Evolutionary conservation across 1,284 basidiomycete genomes (phyloP).

Genomic region (Pseudozyma sp.): DNA sequence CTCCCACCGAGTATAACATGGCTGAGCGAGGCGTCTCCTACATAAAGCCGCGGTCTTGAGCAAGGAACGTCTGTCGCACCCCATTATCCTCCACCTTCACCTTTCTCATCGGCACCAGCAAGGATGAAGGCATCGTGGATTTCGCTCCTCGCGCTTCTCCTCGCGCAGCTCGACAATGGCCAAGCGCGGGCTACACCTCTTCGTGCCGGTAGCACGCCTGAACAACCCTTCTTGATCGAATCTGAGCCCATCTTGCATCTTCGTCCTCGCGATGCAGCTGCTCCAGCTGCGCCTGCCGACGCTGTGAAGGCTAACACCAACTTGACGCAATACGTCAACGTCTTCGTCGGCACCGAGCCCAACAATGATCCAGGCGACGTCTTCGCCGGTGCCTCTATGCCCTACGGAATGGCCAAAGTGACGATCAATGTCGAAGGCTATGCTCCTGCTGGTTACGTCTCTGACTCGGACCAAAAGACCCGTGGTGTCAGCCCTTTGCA

Average conservation of each 20-base stretch:
- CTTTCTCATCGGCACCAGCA: too few relatives aligned
- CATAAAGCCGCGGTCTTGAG: too few relatives aligned
- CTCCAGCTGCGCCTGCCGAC: background rate
- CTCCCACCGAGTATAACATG: too few relatives aligned
- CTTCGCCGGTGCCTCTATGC: conserved; percentile 55
- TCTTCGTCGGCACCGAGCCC: conserved; percentile 48
- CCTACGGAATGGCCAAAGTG: conserved; percentile 62
- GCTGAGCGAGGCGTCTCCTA: too few relatives aligned
- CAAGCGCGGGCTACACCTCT: conserved; percentile 9
- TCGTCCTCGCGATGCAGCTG: background rate
- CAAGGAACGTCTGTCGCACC: too few relatives aligned
- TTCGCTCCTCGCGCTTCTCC: conserved; percentile 10
- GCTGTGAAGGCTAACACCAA: conserved; percentile 1
- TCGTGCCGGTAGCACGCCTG: conserved; percentile 9
- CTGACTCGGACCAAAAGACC: conserved; percentile 38
- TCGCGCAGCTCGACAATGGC: background rate
- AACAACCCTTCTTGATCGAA: conserved; percentile 16
- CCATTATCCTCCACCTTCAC: too few relatives aligned
- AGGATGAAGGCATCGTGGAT: conserved; percentile 2
- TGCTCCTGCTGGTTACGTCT: conserved; percentile 58
- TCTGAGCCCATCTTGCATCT: background rate
- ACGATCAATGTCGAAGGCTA: conserved; percentile 59
- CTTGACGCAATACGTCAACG: conserved; percentile 39
- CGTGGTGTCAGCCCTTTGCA: conserved; percentile 59
- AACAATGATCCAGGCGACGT: conserved; percentile 51